These are phyloP conservation scores for Penicillium frequentans DNA, from an alignment of 2,329 filamentous ascomycete species.

Conservation along the genomic window DNA sequence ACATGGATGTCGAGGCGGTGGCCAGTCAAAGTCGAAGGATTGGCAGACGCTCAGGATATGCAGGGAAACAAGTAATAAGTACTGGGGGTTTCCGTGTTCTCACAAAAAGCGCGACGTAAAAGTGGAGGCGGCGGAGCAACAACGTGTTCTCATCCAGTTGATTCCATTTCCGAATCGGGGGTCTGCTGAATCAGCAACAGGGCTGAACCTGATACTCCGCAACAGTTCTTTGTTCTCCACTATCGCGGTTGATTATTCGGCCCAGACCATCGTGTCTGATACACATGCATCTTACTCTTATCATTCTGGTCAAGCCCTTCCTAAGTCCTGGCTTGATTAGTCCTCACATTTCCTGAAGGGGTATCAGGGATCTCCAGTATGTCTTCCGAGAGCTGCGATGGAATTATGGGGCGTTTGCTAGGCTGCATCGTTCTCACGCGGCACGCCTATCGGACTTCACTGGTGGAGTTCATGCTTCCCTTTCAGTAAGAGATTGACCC, in stretches of 20 bases:
- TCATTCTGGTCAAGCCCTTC: not conserved
- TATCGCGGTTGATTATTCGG: not conserved
- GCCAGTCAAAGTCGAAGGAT: slow-evolving; percentile 12
- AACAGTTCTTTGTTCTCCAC: not conserved
- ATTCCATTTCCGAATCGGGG: slow-evolving; percentile 14
- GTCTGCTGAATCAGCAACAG: slow-evolving; percentile 23
- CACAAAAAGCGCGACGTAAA: slow-evolving; percentile 3
- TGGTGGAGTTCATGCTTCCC: slow-evolving; percentile 10
- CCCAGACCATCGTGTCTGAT: not conserved
- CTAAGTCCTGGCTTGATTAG: not conserved
- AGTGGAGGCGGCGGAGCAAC: slow-evolving; percentile 20
- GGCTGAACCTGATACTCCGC: slow-evolving; percentile 17
- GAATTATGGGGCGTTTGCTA: slow-evolving; percentile 19
- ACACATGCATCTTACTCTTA: not conserved
- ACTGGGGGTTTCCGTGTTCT: not conserved
- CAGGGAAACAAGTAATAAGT: slow-evolving; percentile 9
- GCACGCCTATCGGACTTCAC: slow-evolving; percentile 11
- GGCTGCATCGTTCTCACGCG: slow-evolving; percentile 21
- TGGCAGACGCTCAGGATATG: slow-evolving; percentile 8
- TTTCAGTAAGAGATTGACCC: slow-evolving; percentile 10
- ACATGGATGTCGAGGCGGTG: slow-evolving; percentile 16
- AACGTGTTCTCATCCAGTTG: slow-evolving; percentile 31
- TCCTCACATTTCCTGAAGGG: not conserved
- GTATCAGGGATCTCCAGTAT: slow-evolving; percentile 9
- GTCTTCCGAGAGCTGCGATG: slow-evolving; percentile 9